phyloP scores from a whole-genome alignment of 306 rosid genomes.

The Quercus alba region DNA sequence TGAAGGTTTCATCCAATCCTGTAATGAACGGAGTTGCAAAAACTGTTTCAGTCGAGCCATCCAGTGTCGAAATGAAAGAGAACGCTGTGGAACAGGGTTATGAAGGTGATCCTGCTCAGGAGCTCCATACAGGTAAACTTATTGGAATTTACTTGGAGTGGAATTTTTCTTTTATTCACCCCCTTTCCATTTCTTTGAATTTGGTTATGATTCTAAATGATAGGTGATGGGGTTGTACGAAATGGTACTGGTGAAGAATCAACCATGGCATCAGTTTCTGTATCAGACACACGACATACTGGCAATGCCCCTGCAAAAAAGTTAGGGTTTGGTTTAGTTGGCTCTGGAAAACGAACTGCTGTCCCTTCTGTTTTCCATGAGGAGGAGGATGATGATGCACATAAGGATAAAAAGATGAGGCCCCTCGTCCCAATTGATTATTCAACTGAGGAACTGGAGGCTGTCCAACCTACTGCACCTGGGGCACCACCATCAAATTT shows the following conservation, averaged over 20 bases:
- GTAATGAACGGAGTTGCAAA: conserved; percentile 38
- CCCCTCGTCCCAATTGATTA: conserved; percentile 98
- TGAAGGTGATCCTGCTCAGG: conserved; percentile 42
- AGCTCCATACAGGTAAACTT: conserved; percentile 51
- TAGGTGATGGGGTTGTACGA: conserved; percentile 55
- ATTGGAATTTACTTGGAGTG: not conserved
- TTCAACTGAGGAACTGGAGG: conserved; percentile 94
- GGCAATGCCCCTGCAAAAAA: conserved; percentile 72
- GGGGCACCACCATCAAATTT: conserved; percentile 77
- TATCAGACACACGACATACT: conserved; percentile 58
- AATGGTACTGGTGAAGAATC: conserved; percentile 59
- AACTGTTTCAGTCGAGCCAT: conserved; percentile 37
- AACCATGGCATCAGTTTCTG: conserved; percentile 37
- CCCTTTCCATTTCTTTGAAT: conserved; percentile 3
- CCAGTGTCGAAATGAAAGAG: conserved; percentile 39
- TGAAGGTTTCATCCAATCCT: conserved; percentile 47
- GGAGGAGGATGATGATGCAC: conserved; percentile 95
- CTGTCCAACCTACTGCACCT: conserved; percentile 62
- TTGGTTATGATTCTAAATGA: conserved; percentile 28
- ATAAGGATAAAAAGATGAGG: conserved; percentile 93
- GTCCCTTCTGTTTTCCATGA: conserved; percentile 90
- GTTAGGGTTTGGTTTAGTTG: conserved; percentile 93
- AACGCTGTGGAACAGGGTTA: conserved; percentile 38
- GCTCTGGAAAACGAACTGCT: conserved; percentile 92
- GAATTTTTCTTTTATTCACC: not conserved